These are phyloP conservation scores for Vitis cinerea DNA, from an alignment of 164 flowering plant species.

Conservation along the genomic window DNA sequence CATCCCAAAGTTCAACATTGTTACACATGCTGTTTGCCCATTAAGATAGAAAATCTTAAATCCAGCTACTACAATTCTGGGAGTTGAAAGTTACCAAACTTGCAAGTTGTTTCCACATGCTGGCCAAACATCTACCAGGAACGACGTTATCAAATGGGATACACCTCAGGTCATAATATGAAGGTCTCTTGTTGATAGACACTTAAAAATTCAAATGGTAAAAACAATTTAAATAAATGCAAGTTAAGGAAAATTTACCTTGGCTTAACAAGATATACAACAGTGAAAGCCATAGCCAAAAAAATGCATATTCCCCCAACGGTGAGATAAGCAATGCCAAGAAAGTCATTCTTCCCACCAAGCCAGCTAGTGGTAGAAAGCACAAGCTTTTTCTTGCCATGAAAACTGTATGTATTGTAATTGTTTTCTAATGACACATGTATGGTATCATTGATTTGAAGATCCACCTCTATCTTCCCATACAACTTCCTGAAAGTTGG, in stretches of 20 bases:
- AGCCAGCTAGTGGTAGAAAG: conserved; percentile 97
- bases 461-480: conserved; percentile 89
- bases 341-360: conserved; percentile 97
- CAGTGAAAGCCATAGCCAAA: conserved; percentile 66
- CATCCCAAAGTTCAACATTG: too few relatives aligned
- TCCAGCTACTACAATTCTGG: too few relatives aligned
- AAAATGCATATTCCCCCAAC: conserved; percentile 90
- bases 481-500: conserved; percentile 95
- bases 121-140: too few relatives aligned
- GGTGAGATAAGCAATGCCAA: conserved; percentile 90
- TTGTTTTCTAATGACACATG: conserved; percentile 55
- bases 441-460: conserved; percentile 47
- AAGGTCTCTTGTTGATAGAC: too few relatives aligned
- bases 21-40: too few relatives aligned
- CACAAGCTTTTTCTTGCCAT: conserved; percentile 93
- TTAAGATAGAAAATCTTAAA: too few relatives aligned
- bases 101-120: too few relatives aligned
- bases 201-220: too few relatives aligned
- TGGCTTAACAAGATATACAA: conserved; percentile 84
- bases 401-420: conserved; percentile 89
- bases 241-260: conserved; percentile 45
- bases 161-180: too few relatives aligned
- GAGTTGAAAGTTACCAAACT: too few relatives aligned
- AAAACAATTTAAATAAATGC: too few relatives aligned
- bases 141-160: too few relatives aligned